Percentiles rank a stretch among this genome's conserved stretches.
Evolutionary conservation across 805 yeast species (phyloP).

Genomic region (Sugiyamaella americana): DNA sequence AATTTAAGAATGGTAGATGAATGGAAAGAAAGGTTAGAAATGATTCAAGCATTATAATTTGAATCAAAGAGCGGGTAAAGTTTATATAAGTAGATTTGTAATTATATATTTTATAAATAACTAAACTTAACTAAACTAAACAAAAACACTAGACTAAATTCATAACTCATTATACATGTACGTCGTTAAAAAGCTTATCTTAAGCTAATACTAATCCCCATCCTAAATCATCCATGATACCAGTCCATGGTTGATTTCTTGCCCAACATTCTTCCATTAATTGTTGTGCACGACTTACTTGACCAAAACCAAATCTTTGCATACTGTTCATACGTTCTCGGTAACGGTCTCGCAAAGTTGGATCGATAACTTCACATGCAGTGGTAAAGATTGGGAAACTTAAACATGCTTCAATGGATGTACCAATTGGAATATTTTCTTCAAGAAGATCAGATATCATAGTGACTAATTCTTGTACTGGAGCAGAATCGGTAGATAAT

Average conservation of each 20-base stretch:
- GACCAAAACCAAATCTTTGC: slow-evolving; percentile 39
- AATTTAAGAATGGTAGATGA: slow-evolving; percentile 63
- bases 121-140: too few relatives aligned
- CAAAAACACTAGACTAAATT: too few relatives aligned
- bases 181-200: too few relatives aligned
- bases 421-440: slow-evolving; percentile 38
- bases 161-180: too few relatives aligned
- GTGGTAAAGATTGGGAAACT: slow-evolving; percentile 52
- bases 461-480: slow-evolving; percentile 44
- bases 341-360: slow-evolving; percentile 34
- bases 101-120: too few relatives aligned
- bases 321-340: slow-evolving; percentile 38
- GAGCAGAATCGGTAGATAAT: slow-evolving; percentile 40
- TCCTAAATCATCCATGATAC: slow-evolving; percentile 38
- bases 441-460: slow-evolving; percentile 37
- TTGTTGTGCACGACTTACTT: slow-evolving; percentile 41
- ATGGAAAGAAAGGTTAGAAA: slow-evolving; percentile 59
- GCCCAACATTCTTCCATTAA: slow-evolving; percentile 52
- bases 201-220: slow-evolving; percentile 43
- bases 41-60: slow-evolving; percentile 33
- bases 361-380: slow-evolving; percentile 49
- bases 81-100: too few relatives aligned
- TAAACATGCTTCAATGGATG: slow-evolving; percentile 51
- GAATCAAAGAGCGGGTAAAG: too few relatives aligned
- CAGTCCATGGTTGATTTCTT: slow-evolving; percentile 47